phyloP scores from a whole-genome alignment of 2,329 filamentous ascomycete species.

The Neofusicoccum sp. region DNA sequence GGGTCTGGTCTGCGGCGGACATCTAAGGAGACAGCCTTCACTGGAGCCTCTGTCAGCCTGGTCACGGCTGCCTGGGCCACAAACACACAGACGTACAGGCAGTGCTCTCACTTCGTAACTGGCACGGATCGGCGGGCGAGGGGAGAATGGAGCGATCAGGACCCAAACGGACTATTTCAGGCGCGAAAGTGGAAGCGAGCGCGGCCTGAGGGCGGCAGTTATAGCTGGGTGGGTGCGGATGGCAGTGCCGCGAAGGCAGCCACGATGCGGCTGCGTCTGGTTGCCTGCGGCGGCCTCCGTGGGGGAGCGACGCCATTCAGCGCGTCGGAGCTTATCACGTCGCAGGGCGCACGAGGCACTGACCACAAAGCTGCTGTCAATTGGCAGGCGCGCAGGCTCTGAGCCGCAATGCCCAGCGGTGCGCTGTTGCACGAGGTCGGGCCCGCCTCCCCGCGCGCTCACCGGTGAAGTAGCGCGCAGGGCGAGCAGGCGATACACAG shows the following conservation, averaged over 20 bases:
- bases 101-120: not conserved
- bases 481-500: not conserved
- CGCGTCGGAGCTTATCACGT: slow-evolving; percentile 2
- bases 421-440: slow-evolving; percentile 6
- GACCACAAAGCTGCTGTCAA: not conserved
- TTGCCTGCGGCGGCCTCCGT: slow-evolving; percentile 12
- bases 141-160: not conserved
- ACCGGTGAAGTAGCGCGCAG: slow-evolving; percentile 11
- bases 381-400: not conserved
- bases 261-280: slow-evolving; percentile 4
- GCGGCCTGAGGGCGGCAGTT: not conserved
- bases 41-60: not conserved
- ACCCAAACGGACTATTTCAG: not conserved
- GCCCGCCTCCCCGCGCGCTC: slow-evolving; percentile 10
- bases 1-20: not conserved
- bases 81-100: not conserved
- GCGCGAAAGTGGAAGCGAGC: not conserved
- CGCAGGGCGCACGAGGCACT: not conserved
- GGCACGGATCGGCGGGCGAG: not conserved
- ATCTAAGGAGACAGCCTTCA: not conserved
- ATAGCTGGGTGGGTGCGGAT: not conserved
- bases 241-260: slow-evolving; percentile 3
- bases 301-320: not conserved
- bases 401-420: not conserved
- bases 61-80: not conserved